A percentile compares a stretch with the other conserved stretches of the same genome.
Evolutionary conservation across 2,329 filamentous ascomycete species (phyloP).

Genomic region (Pezicula radicicola): DNA sequence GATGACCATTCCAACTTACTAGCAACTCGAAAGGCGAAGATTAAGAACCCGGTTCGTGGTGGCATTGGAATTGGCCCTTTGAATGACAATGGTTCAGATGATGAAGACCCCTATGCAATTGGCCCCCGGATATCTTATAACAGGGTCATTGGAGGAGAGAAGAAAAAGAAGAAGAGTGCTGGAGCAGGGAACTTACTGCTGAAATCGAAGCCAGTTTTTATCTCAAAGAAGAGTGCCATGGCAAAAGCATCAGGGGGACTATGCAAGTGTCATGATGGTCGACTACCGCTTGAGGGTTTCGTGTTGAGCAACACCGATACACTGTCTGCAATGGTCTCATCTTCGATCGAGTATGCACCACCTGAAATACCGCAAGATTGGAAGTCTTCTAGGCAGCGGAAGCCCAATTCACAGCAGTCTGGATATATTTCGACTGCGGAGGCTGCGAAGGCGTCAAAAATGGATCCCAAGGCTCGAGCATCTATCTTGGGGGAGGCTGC

Average conservation of each 20-base stretch:
- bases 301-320: constrained; percentile 57
- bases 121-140: constrained; percentile 90
- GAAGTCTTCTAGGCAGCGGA: constrained; percentile 57
- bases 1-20: constrained; percentile 29
- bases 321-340: constrained; percentile 41
- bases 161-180: constrained; percentile 68
- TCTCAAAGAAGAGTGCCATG: constrained; percentile 60
- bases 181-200: constrained; percentile 61
- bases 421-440: constrained; percentile 68
- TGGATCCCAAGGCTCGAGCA: constrained; percentile 75
- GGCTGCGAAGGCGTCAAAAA: constrained; percentile 70
- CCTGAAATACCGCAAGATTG: constrained; percentile 71
- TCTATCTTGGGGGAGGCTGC: constrained; percentile 76
- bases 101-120: constrained; percentile 91
- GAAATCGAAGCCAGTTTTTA: constrained; percentile 68
- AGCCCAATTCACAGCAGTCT: constrained; percentile 28
- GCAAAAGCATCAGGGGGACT: constrained; percentile 41
- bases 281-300: constrained; percentile 77
- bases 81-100: constrained; percentile 91
- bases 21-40: constrained; percentile 36
- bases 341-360: constrained; percentile 52
- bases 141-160: constrained; percentile 75
- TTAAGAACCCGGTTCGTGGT: constrained; percentile 49
- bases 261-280: constrained; percentile 79
- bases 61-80: constrained; percentile 86